Conservation (phyloP, 2,329 filamentous ascomycete genomes). For the Aspergillus tanneri region DNA sequence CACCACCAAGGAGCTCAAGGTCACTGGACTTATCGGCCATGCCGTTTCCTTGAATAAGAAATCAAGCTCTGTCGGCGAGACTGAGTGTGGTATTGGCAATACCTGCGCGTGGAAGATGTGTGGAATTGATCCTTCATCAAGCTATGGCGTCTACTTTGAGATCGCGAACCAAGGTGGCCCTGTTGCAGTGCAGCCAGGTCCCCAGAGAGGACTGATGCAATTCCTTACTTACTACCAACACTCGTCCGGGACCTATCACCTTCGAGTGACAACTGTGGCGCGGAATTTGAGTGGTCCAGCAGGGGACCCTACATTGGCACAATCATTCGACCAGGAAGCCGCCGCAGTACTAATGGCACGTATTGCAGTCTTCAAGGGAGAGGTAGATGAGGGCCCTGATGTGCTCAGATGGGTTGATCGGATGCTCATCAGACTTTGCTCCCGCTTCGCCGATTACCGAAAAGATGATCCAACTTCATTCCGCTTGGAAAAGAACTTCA, state of each 20-base stretch:
- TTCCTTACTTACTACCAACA: conserved; percentile 99
- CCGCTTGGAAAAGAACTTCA: conserved; percentile 97
- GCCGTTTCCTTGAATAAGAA: conserved; percentile 98
- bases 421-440: conserved; percentile 96
- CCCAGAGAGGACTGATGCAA: conserved; percentile 93
- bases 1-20: conserved; percentile 97
- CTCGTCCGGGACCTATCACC: conserved; percentile 91
- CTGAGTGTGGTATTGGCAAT: conserved; percentile 96
- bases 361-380: conserved; percentile 97
- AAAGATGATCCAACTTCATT: conserved; percentile 98
- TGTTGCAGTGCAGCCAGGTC: conserved; percentile 77
- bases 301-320: conserved; percentile 89
- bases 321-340: conserved; percentile 97
- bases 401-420: conserved; percentile 96
- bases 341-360: conserved; percentile 98
- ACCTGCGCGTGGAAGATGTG: conserved; percentile 99
- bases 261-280: conserved; percentile 91
- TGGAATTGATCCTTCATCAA: conserved; percentile 88
- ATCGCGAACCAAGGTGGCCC: conserved; percentile 91
- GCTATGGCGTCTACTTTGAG: conserved; percentile 96
- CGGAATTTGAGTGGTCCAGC: conserved; percentile 89
- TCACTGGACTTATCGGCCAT: conserved; percentile 94
- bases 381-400: conserved; percentile 97
- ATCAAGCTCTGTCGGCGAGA: conserved; percentile 93
- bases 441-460: conserved; percentile 93